Evolutionary conservation across 345 rosid genomes (phyloP).

Genomic region (Limnanthes douglasii): DNA sequence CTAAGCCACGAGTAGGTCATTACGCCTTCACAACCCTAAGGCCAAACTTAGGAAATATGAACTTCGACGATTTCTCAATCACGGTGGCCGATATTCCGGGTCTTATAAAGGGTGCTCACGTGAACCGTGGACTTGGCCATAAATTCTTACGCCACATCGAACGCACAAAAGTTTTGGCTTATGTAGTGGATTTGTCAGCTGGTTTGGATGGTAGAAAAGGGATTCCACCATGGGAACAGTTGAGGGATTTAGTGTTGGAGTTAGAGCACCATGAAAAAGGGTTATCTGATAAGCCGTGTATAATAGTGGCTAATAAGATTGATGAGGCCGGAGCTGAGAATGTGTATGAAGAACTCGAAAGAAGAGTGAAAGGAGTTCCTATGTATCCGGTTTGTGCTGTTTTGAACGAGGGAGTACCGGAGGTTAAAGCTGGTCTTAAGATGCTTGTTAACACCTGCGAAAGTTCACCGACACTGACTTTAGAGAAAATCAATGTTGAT

Average conservation of each 20-base stretch:
- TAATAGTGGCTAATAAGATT: constrained; percentile 76
- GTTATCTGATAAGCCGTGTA: constrained; percentile 52
- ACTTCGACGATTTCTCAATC: constrained; percentile 62
- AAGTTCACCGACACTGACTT: constrained; percentile 18
- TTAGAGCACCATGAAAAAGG: constrained; percentile 81
- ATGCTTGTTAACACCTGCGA: constrained; percentile 37
- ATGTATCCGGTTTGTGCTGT: constrained; percentile 70
- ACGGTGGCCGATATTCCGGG: constrained; percentile 96
- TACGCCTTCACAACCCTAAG: constrained; percentile 83
- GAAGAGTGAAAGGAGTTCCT: constrained; percentile 44
- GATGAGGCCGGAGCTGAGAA: constrained; percentile 65
- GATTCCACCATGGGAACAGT: constrained; percentile 72
- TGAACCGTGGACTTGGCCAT: constrained; percentile 78
- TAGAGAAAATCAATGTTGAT: constrained; percentile 33
- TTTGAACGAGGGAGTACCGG: constrained; percentile 69
- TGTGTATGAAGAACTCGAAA: constrained; percentile 41
- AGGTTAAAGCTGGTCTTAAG: constrained; percentile 67
- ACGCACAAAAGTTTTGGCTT: constrained; percentile 87
- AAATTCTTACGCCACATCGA: constrained; percentile 86
- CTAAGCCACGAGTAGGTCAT: constrained; percentile 71
- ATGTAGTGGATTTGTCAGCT: constrained; percentile 74
- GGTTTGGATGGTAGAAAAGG: constrained; percentile 61
- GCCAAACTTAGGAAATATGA: constrained; percentile 77
- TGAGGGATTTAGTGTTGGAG: constrained; percentile 61
- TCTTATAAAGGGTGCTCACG: constrained; percentile 81